Evolutionary conservation across 768 basidiomycete species (phyloP), one percentile per base, ranked within the genome.

Genomic region (Pleurotus salmoneostramineus): DNA sequence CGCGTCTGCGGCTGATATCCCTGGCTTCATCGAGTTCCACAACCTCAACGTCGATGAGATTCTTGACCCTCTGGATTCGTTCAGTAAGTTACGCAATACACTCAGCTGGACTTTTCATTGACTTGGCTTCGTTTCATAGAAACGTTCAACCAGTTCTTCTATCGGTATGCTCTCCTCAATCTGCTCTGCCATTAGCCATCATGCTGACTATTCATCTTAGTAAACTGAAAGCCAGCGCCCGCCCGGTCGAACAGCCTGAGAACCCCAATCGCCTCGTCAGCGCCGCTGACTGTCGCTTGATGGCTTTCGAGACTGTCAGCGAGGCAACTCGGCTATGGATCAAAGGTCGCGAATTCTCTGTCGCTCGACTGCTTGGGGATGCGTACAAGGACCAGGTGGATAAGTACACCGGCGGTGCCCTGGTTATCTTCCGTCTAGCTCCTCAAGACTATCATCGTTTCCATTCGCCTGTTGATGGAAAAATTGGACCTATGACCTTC

Each of bases 391-490:
- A 79, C 17, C 82, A 91, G 50, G 84, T 81, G 1, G 84, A 87
- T 4, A 79, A 80, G 40, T 98, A 89, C 66, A 72, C 75, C 1
- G 91, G 91, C 6, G 96, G 97, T 4, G 86, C 89, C 0, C 66
- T 99, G 51, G 91, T 81, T 6, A 97, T 97, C 57, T 98, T 98
- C 74, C 78, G 95, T 14, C 76, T 97, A 15, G 95, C 95, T 1
- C 95, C 95, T 0, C 91, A 95, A 72, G 95, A 98, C 64, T 98
- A 98, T 65, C 95, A 98, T 71, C 88, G 95, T 1, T 97, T 95
- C 80, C 91, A 93, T 68, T 83, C 83, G 0, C 91, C 93, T 0
- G 90, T 95, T 17, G 91, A 92, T 60, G 94, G 95, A 0, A 83
- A 69, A 37, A 83, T 98, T 32, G 95, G 95, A 14, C 77, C 77